Percentiles rank a stretch among this genome's conserved stretches.
Conservation (phyloP, 305 asterid genomes). For the Vinca major region DNA sequence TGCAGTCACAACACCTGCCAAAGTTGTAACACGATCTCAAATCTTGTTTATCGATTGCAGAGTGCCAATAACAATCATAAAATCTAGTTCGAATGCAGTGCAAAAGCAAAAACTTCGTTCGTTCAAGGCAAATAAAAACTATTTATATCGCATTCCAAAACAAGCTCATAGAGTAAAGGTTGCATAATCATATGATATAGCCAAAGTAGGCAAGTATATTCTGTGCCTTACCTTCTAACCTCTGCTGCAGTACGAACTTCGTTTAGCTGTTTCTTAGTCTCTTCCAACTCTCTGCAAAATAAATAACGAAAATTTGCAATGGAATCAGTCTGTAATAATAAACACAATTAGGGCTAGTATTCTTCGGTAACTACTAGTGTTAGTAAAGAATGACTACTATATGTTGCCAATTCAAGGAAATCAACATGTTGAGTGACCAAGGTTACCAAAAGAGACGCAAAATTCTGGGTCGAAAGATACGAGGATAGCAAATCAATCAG, state of each 20-base stretch:
- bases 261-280: conserved; percentile 18
- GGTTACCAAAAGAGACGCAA: not conserved
- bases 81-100: no score
- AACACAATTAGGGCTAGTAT: not conserved
- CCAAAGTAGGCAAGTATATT: no score
- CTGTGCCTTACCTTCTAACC: not conserved
- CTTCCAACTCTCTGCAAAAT: conserved; percentile 17
- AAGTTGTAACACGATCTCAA: no score
- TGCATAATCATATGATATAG: no score
- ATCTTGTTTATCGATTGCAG: no score
- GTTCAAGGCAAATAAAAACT: no score
- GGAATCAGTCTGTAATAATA: not conserved
- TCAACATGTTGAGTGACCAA: not conserved
- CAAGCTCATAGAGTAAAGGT: no score
- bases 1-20: conserved; percentile 7
- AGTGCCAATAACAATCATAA: no score
- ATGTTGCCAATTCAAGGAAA: not conserved
- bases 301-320: not conserved
- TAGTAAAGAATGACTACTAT: no score
- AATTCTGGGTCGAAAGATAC: not conserved
- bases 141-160: no score
- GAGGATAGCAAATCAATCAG: not conserved
- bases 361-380: no score
- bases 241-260: conserved; percentile 18
- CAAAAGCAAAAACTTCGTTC: no score